Base-by-base conservation (phyloP, 768 basidiomycete species). In the Auriscalpium vulgare region DNA sequence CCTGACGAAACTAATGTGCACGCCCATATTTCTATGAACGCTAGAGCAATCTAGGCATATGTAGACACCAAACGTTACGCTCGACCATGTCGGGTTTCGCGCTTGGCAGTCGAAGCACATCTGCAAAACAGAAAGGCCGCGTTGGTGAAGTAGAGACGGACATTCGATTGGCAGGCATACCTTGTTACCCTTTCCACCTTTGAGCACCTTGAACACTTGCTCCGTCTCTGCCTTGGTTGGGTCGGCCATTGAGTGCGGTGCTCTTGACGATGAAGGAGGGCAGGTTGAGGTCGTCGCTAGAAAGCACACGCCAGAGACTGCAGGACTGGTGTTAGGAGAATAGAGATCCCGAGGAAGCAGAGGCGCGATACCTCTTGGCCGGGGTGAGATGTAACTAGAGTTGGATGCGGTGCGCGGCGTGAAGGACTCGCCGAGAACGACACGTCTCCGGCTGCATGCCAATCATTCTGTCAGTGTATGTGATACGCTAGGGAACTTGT, bases 1-100 rank as follows among this genome's bases (percentile, higher is more conserved):
- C 92, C 95, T 77, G 45, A 99, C 95, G 65, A 99, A 99, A 60
- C 85, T 90, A 71, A 99, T 94, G 68, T 99, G 97, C 21, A 98
- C 95, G 64, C 97, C 97, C 84, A 97, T 86, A 69, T 95, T 97
- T 53, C 97, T 79, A 72, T 99, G 97, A 13, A 88, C 75, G 62
- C 88, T 89, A 5, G 95, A 98, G 77, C 97, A 99, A 57, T 99
- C 95, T 36, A 98, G 76, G 67, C 97, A 99, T 66, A 99, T 94
- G 72, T 98, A 98, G 13, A 98, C 85, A 37, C 92, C 95, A 67
- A 88, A 99, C 0, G 93, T 95, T 19, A 97, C 92, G 59, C 91
- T 94, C 4, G 94, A 86, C 97, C 95, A 98, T 36, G 94, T 97
- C 47, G 95, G 95, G 73, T 97, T 97, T 65, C 93, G 87, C 48